phyloP scores from a whole-genome alignment of 257 asterid genomes.

The Apocynum venetum region DNA sequence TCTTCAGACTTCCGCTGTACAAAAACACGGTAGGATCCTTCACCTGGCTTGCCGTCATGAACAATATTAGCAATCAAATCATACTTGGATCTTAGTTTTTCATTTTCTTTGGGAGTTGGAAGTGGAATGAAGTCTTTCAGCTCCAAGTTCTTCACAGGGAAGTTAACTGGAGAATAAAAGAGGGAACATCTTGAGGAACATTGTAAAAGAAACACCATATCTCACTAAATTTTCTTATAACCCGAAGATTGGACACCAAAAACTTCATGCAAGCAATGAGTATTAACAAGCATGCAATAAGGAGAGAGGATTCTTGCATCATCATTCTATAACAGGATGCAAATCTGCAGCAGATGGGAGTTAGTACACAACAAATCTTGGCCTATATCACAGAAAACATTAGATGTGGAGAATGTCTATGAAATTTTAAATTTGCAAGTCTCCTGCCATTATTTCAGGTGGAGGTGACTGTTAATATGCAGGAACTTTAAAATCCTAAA shows the following conservation, averaged over 20 bases:
- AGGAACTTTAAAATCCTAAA: background rate
- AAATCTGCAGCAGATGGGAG: too few relatives aligned
- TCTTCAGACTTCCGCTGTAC: slow-evolving; percentile 97
- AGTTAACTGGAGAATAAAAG: slow-evolving; percentile 51
- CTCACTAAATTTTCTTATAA: background rate
- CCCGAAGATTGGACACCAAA: background rate
- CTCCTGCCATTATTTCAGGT: background rate
- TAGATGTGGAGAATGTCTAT: background rate
- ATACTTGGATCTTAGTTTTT: slow-evolving; percentile 69
- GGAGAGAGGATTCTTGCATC: background rate
- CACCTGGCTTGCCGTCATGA: slow-evolving; percentile 44
- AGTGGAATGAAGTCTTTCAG: slow-evolving; percentile 84
- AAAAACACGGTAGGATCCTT: slow-evolving; percentile 75
- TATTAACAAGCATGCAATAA: background rate
- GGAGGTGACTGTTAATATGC: background rate
- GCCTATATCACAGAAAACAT: background rate
- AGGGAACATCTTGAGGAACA: background rate
- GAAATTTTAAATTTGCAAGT: background rate
- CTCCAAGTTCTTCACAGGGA: slow-evolving; percentile 97
- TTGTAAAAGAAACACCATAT: slow-evolving; percentile 2
- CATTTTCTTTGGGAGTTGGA: slow-evolving; percentile 58
- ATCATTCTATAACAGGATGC: background rate
- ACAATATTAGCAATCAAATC: slow-evolving; percentile 82
- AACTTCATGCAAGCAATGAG: background rate
- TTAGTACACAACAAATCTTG: background rate